phyloP scores from a whole-genome alignment of 2,329 filamentous ascomycete species.

The Pleochaeta shiraiana region DNA sequence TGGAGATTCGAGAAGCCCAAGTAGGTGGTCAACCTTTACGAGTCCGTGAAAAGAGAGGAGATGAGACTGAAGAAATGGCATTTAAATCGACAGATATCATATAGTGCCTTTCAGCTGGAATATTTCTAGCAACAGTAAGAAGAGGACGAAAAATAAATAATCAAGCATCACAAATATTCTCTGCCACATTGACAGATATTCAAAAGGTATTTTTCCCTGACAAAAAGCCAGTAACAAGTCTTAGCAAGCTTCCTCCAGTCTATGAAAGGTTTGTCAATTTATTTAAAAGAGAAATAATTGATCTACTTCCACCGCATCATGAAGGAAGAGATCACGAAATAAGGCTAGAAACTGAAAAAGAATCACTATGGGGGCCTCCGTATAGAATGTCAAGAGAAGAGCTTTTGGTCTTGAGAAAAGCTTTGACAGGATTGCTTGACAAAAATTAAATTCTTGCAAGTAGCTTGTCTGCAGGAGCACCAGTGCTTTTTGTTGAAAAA shows the following conservation, averaged over 20 bases:
- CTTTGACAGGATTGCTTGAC: background rate
- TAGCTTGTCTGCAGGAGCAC: background rate
- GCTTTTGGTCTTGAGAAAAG: background rate
- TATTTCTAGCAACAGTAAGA: background rate
- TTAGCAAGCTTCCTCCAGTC: background rate
- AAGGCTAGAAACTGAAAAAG: background rate
- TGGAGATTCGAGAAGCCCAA: background rate
- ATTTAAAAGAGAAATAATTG: background rate
- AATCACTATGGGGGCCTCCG: background rate
- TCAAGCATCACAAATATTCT: background rate
- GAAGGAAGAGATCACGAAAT: background rate
- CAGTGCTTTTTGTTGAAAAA: background rate
- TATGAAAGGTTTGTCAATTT: background rate
- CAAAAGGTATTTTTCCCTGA: no score
- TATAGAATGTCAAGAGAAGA: constrained; percentile 3
- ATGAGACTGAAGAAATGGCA: background rate
- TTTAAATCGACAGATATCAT: background rate
- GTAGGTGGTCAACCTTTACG: background rate
- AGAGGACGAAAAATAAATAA: background rate
- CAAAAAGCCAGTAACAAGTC: no score
- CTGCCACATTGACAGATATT: background rate
- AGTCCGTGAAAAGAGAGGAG: background rate
- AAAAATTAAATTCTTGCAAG: background rate
- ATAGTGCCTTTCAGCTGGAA: background rate
- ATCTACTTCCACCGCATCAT: background rate